Evolutionary conservation across 352 stramenopile genomes (phyloP).

Genomic region (Aphanomyces cochlioides): DNA sequence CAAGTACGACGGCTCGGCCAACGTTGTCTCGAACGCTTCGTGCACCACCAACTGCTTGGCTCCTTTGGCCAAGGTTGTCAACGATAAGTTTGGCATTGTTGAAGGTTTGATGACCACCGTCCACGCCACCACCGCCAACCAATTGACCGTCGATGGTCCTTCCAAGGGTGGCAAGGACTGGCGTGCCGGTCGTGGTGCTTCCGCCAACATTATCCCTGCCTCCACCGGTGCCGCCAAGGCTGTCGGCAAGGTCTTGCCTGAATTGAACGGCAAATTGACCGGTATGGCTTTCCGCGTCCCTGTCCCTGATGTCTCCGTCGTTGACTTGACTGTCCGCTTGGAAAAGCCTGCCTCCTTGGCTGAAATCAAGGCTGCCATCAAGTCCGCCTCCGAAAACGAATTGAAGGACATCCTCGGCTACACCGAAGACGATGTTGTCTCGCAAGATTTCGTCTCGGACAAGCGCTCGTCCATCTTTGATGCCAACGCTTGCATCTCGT

Average conservation of each 20-base stretch:
- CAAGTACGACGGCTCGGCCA: conserved; percentile 82
- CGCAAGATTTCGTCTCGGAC: conserved; percentile 30
- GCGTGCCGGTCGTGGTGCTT: conserved; percentile 87
- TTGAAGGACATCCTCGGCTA: conserved; percentile 90
- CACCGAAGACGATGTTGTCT: conserved; percentile 35
- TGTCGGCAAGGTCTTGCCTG: conserved; percentile 43
- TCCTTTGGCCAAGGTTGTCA: conserved; percentile 52
- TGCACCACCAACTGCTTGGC: conserved; percentile 77
- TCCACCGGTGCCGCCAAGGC: conserved; percentile 71
- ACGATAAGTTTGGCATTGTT: conserved; percentile 59
- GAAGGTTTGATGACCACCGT: conserved; percentile 53
- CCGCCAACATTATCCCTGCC: conserved; percentile 90
- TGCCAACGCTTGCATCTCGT: conserved; percentile 83
- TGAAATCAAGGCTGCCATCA: conserved; percentile 88
- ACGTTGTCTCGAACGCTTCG: conserved; percentile 76
- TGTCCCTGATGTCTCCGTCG: conserved; percentile 92
- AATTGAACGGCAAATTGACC: conserved; percentile 89
- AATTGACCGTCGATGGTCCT: conserved; percentile 93
- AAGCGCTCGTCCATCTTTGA: conserved; percentile 31
- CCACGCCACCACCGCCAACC: conserved; percentile 69
- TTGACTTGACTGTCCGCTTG: conserved; percentile 89
- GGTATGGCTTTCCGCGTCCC: conserved; percentile 95
- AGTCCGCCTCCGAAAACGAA: conserved; percentile 77
- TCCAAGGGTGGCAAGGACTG: conserved; percentile 92
- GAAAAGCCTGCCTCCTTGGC: conserved; percentile 87